A percentile compares a stretch with the other conserved stretches of the same genome.
phyloP scores from a whole-genome alignment of 225 moss, liverwort and hornwort genomes.

The Lunularia cruciata region DNA sequence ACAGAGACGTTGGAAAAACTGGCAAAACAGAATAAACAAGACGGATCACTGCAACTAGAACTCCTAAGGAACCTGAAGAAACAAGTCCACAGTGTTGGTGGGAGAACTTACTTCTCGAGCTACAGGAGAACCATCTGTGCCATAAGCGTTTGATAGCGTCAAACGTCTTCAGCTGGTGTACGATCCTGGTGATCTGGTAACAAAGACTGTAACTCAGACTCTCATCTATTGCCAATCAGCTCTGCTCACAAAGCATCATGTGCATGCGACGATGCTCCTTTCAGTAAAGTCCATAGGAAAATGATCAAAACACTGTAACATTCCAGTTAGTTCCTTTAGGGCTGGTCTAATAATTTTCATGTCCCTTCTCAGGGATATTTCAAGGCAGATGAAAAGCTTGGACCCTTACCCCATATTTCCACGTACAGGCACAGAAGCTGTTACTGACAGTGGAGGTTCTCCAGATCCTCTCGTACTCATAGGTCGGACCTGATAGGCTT shows the following conservation, averaged over 20 bases:
- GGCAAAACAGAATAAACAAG: neutral
- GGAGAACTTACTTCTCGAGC: conserved; percentile 34
- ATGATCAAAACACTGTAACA: no score
- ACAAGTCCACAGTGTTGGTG: neutral
- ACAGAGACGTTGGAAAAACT: no score
- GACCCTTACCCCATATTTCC: conserved; percentile 21
- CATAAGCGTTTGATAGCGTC: conserved; percentile 31
- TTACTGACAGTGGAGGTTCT: conserved; percentile 23
- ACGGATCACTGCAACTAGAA: neutral
- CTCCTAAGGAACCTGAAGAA: neutral
- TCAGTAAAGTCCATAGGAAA: no score
- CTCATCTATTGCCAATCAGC: no score
- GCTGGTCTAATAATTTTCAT: no score
- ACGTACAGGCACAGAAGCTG: conserved; percentile 34
- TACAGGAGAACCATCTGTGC: conserved; percentile 30
- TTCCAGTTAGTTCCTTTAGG: no score
- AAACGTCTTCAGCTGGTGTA: conserved; percentile 41
- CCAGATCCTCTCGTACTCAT: conserved; percentile 15
- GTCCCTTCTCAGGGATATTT: no score
- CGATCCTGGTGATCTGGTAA: conserved; percentile 35
- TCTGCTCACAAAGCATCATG: no score
- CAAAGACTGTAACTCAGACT: no score
- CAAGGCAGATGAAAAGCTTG: neutral
- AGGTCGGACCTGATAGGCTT: conserved; percentile 16
- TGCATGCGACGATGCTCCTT: no score